A percentile compares a stretch with the other conserved stretches of the same genome.
phyloP scores from a whole-genome alignment of 2,329 filamentous ascomycete genomes.

The Hansfordia pulvinata region DNA sequence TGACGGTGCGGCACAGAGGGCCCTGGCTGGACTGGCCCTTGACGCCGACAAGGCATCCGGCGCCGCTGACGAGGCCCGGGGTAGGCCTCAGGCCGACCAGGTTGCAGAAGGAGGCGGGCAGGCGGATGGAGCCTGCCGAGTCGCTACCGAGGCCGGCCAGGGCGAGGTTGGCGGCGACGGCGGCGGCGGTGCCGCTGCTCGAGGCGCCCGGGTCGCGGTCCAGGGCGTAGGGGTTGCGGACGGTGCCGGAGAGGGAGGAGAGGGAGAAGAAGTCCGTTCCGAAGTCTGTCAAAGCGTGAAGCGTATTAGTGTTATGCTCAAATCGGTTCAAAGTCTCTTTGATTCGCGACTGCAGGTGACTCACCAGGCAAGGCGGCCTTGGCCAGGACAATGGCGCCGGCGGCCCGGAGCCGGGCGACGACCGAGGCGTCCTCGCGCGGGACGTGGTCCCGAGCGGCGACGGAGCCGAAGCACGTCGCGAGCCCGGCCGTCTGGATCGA shows the following conservation, averaged over 20 bases:
- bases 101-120: conserved; percentile 7
- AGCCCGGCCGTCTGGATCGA: conserved; percentile 10
- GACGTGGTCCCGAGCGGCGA: conserved; percentile 4
- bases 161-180: conserved; percentile 9
- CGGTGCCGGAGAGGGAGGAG: no score
- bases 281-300: no score
- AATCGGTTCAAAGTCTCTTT: conserved; percentile 7
- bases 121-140: conserved; percentile 9
- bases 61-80: conserved; percentile 9
- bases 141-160: conserved; percentile 9
- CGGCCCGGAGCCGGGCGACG: conserved; percentile 7
- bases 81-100: conserved; percentile 9
- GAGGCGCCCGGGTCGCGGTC: conserved; percentile 8
- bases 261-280: no score
- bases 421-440: conserved; percentile 8
- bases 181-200: conserved; percentile 7
- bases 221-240: conserved; percentile 9
- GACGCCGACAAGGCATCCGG: conserved; percentile 13
- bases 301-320: no score
- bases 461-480: conserved; percentile 8
- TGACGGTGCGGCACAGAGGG: conserved; percentile 15
- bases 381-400: conserved; percentile 10
- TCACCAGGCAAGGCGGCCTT: conserved; percentile 8
- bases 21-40: conserved; percentile 16
- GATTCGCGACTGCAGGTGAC: conserved; percentile 8